phyloP scores from a whole-genome alignment of 2,329 filamentous ascomycete species.

The Penicillium sp. region DNA sequence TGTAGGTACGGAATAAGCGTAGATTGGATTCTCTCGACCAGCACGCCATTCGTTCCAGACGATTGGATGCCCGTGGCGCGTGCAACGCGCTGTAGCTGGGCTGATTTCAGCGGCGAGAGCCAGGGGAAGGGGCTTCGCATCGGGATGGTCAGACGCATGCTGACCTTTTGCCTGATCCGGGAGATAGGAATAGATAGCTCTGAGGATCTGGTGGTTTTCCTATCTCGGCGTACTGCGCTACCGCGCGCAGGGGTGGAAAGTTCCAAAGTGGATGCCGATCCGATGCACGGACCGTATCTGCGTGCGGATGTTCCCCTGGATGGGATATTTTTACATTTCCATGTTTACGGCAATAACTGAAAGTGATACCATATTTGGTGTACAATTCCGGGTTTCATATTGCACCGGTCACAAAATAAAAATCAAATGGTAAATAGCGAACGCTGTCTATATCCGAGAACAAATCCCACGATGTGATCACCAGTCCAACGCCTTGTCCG shows the following conservation, averaged over 20 bases:
- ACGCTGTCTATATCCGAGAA: not conserved
- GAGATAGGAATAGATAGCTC: not conserved
- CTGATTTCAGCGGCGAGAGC: constrained; percentile 48
- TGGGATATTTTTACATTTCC: no score
- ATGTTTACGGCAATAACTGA: no score
- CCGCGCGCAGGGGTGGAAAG: not conserved
- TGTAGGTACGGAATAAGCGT: constrained; percentile 14
- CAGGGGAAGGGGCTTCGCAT: constrained; percentile 18
- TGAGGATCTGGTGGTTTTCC: not conserved
- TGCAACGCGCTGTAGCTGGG: constrained; percentile 59
- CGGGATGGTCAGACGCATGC: constrained; percentile 11
- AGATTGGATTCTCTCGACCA: constrained; percentile 51
- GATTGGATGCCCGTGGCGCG: constrained; percentile 59
- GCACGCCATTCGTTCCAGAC: constrained; percentile 58
- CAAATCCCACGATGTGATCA: not conserved
- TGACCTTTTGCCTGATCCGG: not conserved
- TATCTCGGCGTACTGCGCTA: not conserved
- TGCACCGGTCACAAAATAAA: not conserved
- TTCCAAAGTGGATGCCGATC: not conserved
- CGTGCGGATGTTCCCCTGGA: not conserved
- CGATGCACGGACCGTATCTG: constrained; percentile 16
- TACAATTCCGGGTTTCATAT: not conserved
- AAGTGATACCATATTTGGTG: not conserved
- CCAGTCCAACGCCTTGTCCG: not conserved
- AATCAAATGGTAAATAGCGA: not conserved